Conservation (phyloP, 106 monocot genomes). For the Narthecium ossifragum region DNA sequence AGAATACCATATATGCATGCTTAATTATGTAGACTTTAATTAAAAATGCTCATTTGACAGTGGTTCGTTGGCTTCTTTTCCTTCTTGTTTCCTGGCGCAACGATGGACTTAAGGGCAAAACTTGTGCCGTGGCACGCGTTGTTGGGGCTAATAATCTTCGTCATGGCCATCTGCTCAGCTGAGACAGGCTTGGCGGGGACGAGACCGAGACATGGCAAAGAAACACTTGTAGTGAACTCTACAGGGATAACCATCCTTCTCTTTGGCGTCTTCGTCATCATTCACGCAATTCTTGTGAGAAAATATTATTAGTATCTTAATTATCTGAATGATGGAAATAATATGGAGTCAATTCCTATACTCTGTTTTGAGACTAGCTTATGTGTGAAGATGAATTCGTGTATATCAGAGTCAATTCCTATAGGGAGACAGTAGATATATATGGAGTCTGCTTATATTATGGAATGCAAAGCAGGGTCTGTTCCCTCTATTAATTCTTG, state of each 20-base stretch:
- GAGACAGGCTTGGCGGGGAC: constrained; percentile 26
- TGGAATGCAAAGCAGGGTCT: too few relatives aligned
- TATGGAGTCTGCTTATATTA: too few relatives aligned
- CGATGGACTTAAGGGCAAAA: constrained; percentile 4
- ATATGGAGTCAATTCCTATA: too few relatives aligned
- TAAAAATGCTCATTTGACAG: neutral
- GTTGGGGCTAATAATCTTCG: constrained; percentile 23
- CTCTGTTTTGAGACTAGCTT: too few relatives aligned
- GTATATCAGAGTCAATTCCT: too few relatives aligned
- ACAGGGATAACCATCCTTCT: constrained; percentile 27
- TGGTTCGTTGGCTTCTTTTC: constrained; percentile 21
- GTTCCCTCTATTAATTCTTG: too few relatives aligned
- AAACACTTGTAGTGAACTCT: constrained; percentile 26
- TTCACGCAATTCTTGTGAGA: too few relatives aligned
- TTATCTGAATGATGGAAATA: too few relatives aligned
- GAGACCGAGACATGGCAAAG: constrained; percentile 1
- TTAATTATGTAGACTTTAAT: neutral
- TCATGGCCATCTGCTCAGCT: constrained; percentile 19
- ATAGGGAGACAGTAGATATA: too few relatives aligned
- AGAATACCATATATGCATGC: too few relatives aligned
- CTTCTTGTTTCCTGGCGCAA: constrained; percentile 18
- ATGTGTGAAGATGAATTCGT: too few relatives aligned
- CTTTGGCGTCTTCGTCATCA: constrained; percentile 20
- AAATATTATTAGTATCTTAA: too few relatives aligned
- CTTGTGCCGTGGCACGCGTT: constrained; percentile 32